Evolutionary conservation across 192 early-diverging fungal species (phyloP).

Genomic region (Coemansia furcata): DNA sequence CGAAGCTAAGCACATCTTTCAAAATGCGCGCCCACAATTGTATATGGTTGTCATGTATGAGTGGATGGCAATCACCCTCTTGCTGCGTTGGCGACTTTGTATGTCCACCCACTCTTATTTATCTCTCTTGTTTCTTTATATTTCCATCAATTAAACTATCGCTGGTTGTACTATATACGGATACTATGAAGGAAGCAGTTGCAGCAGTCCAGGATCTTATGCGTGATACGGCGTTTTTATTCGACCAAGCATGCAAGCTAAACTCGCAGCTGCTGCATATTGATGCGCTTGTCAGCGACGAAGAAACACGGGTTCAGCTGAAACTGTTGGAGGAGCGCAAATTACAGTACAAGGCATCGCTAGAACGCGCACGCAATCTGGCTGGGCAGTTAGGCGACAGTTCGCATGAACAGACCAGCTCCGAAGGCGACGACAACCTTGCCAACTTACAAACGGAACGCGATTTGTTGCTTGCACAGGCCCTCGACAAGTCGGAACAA

Average conservation of each 20-base stretch:
- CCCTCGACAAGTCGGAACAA: conserved; percentile 32
- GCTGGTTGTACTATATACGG: background rate
- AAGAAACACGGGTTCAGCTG: conserved; percentile 14
- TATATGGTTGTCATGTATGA: background rate
- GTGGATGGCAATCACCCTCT: background rate
- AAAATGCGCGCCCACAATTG: background rate
- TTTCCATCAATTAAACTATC: background rate
- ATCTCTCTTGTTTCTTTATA: background rate
- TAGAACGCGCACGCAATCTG: conserved; percentile 17
- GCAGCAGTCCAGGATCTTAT: conserved; percentile 46
- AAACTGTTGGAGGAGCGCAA: conserved; percentile 26
- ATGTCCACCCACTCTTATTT: background rate
- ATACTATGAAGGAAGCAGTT: conserved; percentile 30
- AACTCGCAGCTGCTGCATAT: conserved; percentile 41
- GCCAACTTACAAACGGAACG: conserved; percentile 22
- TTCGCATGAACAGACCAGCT: background rate
- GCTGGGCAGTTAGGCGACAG: conserved; percentile 2
- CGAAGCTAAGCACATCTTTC: background rate
- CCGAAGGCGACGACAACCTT: background rate
- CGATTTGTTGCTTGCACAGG: conserved; percentile 18
- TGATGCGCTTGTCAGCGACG: conserved; percentile 27
- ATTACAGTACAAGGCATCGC: conserved; percentile 25
- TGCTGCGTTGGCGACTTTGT: background rate
- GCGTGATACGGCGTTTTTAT: conserved; percentile 42
- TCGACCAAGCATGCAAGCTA: conserved; percentile 44